Evolutionary conservation across 2,329 filamentous ascomycete genomes (phyloP).

Genomic region (Cercospora zeina): DNA sequence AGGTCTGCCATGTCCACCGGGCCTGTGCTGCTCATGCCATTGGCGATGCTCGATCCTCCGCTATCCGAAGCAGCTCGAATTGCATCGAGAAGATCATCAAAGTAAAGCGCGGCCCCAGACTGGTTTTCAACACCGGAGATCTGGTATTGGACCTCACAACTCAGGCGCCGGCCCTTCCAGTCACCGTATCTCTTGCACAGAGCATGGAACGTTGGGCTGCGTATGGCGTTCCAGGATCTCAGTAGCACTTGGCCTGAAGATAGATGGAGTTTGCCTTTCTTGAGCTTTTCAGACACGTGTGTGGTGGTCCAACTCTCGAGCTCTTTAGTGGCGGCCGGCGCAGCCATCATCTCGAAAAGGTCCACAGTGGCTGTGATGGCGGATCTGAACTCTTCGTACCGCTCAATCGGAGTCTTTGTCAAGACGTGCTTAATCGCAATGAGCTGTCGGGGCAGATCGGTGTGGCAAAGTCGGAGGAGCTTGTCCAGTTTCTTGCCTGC

Average conservation of each 20-base stretch:
- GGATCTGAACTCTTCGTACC: conserved; percentile 6
- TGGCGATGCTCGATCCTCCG: neutral
- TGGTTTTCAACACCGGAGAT: neutral
- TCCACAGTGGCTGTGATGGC: neutral
- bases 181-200: neutral
- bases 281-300: neutral
- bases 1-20: neutral
- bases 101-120: neutral
- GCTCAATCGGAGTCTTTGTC: conserved; percentile 13
- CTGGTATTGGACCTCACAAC: neutral
- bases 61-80: neutral
- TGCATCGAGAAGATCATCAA: neutral
- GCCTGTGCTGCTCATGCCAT: neutral
- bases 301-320: neutral
- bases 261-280: neutral
- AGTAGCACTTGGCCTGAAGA: neutral
- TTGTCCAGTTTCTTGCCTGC: conserved; percentile 5
- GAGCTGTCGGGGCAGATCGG: neutral
- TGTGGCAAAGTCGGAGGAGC: neutral
- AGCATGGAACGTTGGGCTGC: neutral
- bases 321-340: neutral
- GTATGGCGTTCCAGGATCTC: neutral
- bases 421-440: neutral
- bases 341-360: neutral
- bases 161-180: neutral